phyloP scores from a whole-genome alignment of 768 basidiomycete genomes.

The Tulasnella sp. region DNA sequence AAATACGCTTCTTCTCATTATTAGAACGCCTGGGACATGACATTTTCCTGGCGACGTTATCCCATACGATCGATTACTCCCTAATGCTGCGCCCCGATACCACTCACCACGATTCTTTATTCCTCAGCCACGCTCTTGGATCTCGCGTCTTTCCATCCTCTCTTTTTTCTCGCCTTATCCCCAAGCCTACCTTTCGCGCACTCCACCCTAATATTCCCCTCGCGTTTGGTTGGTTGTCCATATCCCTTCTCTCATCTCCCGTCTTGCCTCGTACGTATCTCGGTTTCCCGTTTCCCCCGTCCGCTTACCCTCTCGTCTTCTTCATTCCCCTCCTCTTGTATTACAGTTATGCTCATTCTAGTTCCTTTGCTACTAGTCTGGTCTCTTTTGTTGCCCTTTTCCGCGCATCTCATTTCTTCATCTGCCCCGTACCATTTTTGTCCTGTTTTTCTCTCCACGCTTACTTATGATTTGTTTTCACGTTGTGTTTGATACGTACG shows the following conservation, averaged over 20 bases:
- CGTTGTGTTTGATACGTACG: conserved; percentile 16
- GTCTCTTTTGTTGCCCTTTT: neutral
- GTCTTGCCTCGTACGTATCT: neutral
- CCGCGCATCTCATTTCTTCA: neutral
- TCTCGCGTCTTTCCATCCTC: neutral
- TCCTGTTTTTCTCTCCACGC: neutral
- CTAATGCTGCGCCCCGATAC: neutral
- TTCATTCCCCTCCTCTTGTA: conserved; percentile 5
- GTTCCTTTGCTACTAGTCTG: neutral
- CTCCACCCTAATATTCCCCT: neutral
- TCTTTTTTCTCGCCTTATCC: neutral
- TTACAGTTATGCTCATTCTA: neutral
- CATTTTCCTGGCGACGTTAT: conserved; percentile 1
- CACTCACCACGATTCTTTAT: conserved; percentile 6
- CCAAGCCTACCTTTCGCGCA: neutral
- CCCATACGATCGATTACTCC: neutral
- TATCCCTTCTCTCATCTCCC: neutral
- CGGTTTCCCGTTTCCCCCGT: neutral
- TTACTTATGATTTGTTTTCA: conserved; percentile 22
- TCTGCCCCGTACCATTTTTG: neutral
- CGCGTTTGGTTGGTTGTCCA: neutral
- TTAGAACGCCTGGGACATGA: neutral
- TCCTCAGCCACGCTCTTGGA: conserved; percentile 6
- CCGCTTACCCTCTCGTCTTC: neutral
- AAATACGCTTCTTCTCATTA: neutral